Evolutionary conservation across 768 basidiomycete species (phyloP), one percentile per base, ranked within the genome.

Genomic region (Naematelia aurantialba): DNA sequence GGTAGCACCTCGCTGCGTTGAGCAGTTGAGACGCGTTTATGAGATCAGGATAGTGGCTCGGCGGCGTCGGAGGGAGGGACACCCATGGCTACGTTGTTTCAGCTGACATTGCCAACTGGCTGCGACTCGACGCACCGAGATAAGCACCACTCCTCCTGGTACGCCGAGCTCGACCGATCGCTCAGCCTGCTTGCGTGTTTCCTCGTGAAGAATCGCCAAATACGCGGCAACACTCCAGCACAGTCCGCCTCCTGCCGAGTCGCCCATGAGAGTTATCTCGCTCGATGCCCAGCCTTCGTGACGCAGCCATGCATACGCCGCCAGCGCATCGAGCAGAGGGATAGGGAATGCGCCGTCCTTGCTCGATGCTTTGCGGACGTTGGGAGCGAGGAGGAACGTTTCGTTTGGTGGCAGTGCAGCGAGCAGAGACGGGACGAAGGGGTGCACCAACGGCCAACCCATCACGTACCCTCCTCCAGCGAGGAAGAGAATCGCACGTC

Each of bases 311-410:
- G 21, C 21, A 73, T 89, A 91, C 5, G 85, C 88, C 1, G 86
- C 83, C 10, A 90, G 76, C 2, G 84, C 85, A 68, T 91, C 89
- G 13, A 91, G 77, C 0, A 91, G 79, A 19, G 87, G 87, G 0
- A 86, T 80, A 0, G 89, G 89, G 79, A 91, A 91, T 5, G 87
- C 82, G 60, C 85, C 80, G 3, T 76, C 76, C 10, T 22, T n/a
- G 14, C 42, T 31, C 2, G 56, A 29, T 2, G 58, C 26, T 25
- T 49, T 55, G 1, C 54, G 52, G 19, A 59, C 48, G 25, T 21
- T 19, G 5, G 61, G 61, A 11, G 58, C 61, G 27, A 55, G 45
- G 4, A 63, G 10, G 14, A 45, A 17, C 11, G 4, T n/a, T 11
- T 3, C 59, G 27, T 47, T 55, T 11, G 53, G 34, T 10, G 55